phyloP scores from a whole-genome alignment of 2,329 filamentous ascomycete species.

The Fusarium cyanostomum region DNA sequence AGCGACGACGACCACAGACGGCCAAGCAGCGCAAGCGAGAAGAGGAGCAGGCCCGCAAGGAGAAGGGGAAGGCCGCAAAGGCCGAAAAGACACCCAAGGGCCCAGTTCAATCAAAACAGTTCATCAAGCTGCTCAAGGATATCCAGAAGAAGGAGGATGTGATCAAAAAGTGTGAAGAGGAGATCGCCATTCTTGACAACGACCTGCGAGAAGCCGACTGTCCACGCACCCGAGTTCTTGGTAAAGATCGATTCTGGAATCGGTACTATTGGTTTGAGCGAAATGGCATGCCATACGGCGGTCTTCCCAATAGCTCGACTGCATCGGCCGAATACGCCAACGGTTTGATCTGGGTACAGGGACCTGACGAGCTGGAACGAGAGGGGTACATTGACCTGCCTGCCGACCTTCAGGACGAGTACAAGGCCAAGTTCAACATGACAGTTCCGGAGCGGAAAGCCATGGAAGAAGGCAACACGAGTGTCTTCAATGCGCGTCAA shows the following conservation, averaged over 20 bases:
- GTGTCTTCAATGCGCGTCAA: conserved; percentile 78
- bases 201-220: conserved; percentile 95
- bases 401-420: conserved; percentile 76
- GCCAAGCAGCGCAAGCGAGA: conserved; percentile 83
- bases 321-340: conserved; percentile 90
- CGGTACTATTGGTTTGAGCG: conserved; percentile 99
- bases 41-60: conserved; percentile 72
- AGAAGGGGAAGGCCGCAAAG: conserved; percentile 67
- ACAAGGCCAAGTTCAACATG: conserved; percentile 79
- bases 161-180: conserved; percentile 83
- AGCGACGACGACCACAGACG: conserved; percentile 62
- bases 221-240: conserved; percentile 86
- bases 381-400: conserved; percentile 85
- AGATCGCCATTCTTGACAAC: conserved; percentile 87
- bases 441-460: conserved; percentile 87
- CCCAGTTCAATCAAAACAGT: conserved; percentile 85
- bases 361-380: conserved; percentile 87
- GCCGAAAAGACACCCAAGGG: conserved; percentile 69
- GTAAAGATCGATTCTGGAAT: conserved; percentile 97
- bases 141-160: conserved; percentile 87
- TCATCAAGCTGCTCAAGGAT: conserved; percentile 85
- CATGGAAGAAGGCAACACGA: conserved; percentile 83
- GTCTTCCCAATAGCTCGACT: conserved; percentile 88
- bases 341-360: conserved; percentile 95
- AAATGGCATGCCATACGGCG: conserved; percentile 96